Evolutionary conservation across 768 basidiomycete species (phyloP).

Genomic region (Rhodotorula sphaerocarpa): DNA sequence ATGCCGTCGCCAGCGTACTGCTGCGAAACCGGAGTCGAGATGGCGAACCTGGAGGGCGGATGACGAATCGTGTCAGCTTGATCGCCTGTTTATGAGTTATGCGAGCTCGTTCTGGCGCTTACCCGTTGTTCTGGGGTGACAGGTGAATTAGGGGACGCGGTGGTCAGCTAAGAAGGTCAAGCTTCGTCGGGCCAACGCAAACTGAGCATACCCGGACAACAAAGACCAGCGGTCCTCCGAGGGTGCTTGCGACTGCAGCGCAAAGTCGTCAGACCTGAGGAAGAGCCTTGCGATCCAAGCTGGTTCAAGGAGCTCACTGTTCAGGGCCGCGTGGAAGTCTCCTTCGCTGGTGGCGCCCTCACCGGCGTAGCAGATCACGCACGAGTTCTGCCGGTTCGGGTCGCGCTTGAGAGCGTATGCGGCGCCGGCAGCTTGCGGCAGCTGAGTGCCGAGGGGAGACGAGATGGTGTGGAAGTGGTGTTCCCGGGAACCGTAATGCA

Average conservation of each 20-base stretch:
- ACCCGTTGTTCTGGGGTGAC: constrained; percentile 36
- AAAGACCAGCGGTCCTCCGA: constrained; percentile 41
- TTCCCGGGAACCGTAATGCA: constrained; percentile 77
- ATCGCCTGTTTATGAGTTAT: too few species aligned
- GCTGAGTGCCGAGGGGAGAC: constrained; percentile 84
- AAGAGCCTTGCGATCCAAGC: constrained; percentile 48
- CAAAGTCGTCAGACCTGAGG: constrained; percentile 54
- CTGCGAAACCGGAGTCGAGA: constrained; percentile 80
- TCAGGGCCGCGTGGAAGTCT: constrained; percentile 89
- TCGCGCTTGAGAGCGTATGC: constrained; percentile 79
- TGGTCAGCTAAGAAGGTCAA: too few species aligned
- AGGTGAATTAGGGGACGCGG: too few species aligned
- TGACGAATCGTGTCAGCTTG: too few species aligned
- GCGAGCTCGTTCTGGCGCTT: too few species aligned
- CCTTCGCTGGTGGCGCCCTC: constrained; percentile 89
- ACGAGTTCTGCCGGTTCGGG: constrained; percentile 57
- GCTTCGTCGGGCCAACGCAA: constrained; percentile 44
- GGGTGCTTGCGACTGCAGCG: constrained; percentile 52
- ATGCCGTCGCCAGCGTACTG: constrained; percentile 91
- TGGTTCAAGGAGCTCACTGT: constrained; percentile 42
- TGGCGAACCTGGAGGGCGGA: constrained; percentile 58
- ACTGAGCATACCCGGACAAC: constrained; percentile 33
- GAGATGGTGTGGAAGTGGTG: constrained; percentile 92
- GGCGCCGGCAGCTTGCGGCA: constrained; percentile 79
- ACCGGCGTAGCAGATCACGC: constrained; percentile 83